Base-by-base conservation (phyloP, 352 stramenopile species). In the Phytophthora parvispora region DNA sequence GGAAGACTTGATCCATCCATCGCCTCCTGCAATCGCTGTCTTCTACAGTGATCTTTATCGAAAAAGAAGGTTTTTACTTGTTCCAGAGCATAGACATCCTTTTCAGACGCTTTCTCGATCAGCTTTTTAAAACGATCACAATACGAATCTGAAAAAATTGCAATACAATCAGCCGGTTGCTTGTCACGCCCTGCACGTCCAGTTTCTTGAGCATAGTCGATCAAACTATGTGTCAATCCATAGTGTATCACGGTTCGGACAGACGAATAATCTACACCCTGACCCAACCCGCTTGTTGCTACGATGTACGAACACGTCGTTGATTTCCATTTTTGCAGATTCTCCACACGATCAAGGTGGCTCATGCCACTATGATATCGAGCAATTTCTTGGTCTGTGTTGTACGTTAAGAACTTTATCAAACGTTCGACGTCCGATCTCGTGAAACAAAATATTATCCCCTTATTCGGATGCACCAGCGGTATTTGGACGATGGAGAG, bases 171-270 rank as follows among this genome's bases (percentile, higher is more conserved):
- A 42, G 13, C 12, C 1, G 12, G 34, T n/a, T 42, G 18, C 13
- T 42, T 42, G 13, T 61, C 61, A 48, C 42, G 5, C 42, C 51
- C 16, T 16, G 27, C 13, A 20, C 50, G 29, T 34, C 55, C 55
- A 25, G 38, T 45, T 42, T 62, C 38, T 29, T 62, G 40, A 18
- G 20, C 55, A 45, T 45, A 62, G 31, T 62, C 40, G 3, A 52
- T 53, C 25, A 62, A 29, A 29, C 28, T 62, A 10, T 52, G 40
- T 22, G 55, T 27, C 20, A 51, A 34, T 7, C 40, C 55, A 42
- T 53, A 62, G 20, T 62, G 55, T 27, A 53, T 18, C 4, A 62
- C 54, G 6, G 13, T 31, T 27, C 54, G 38, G 5, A 62, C 27
- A 15, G 22, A 15, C 5, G 38, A 40, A 20, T 62, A 45, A 20